Evolutionary conservation across 192 early-diverging fungal genomes (phyloP).

Genomic region (Backusella circina): DNA sequence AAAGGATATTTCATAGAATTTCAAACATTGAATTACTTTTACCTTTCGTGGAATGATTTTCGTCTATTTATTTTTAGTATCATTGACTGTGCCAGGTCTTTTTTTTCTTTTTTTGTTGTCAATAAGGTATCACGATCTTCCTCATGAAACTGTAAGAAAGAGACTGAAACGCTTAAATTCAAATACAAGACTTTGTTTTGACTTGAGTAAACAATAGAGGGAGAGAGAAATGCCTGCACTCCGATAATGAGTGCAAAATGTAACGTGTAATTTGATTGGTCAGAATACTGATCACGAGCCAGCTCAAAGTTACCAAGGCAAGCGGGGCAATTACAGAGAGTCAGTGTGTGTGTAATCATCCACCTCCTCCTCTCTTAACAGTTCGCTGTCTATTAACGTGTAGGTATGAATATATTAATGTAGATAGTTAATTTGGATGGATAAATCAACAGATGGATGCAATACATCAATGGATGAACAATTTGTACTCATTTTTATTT

Average conservation of each 20-base stretch:
- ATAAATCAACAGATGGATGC: conserved; percentile 18
- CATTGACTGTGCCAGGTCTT: background rate
- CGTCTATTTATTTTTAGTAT: background rate
- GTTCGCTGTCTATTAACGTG: conserved; percentile 11
- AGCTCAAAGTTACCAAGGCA: background rate
- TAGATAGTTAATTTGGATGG: background rate
- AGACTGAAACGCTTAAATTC: background rate
- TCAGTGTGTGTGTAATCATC: background rate
- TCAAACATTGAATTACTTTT: background rate
- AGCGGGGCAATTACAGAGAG: background rate
- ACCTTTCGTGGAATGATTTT: background rate
- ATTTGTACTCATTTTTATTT: background rate
- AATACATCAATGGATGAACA: conserved; percentile 12
- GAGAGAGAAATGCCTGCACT: too few relatives aligned
- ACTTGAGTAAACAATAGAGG: too few relatives aligned
- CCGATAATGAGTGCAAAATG: background rate
- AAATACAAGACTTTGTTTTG: background rate
- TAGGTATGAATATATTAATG: conserved; percentile 7
- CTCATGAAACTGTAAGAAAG: background rate
- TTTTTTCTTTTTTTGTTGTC: background rate
- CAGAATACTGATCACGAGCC: background rate
- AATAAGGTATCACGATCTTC: background rate
- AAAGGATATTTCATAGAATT: background rate
- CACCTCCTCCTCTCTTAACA: conserved; percentile 11
- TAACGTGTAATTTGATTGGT: background rate